Conservation (phyloP, 495 filamentous ascomycete species). For the Neurospora hispaniola region DNA sequence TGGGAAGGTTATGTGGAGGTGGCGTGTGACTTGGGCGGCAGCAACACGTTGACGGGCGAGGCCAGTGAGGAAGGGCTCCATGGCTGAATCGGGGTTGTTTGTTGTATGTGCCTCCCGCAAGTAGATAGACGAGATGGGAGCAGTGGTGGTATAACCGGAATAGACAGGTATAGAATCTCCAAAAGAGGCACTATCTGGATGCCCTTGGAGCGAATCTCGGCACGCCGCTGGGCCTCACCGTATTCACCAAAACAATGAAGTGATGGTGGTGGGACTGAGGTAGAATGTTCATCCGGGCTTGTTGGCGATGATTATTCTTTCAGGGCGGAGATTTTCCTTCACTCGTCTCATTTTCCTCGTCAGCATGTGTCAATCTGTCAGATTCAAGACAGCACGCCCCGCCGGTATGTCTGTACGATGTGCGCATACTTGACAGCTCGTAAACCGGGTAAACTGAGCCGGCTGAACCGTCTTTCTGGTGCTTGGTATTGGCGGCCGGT, state of each 20-base stretch:
- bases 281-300: neutral
- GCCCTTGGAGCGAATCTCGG: neutral
- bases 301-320: neutral
- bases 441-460: neutral
- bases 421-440: neutral
- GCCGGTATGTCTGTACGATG: neutral
- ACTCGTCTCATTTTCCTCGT: neutral
- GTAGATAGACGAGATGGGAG: neutral
- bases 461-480: neutral
- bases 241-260: neutral
- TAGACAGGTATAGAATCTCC: neutral
- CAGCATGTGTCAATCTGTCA: neutral
- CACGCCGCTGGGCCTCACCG: neutral
- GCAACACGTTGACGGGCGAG: neutral
- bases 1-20: constrained; percentile 9
- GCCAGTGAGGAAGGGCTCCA: neutral
- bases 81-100: neutral
- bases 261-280: neutral
- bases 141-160: neutral
- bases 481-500: neutral
- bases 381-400: neutral
- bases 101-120: neutral
- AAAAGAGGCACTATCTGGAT: neutral
- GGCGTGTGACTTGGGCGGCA: neutral
- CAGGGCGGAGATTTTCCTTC: neutral